Percentiles rank a stretch among this genome's conserved stretches.
Evolutionary conservation across 1,284 basidiomycete genomes (phyloP).

Genomic region (Vanrija sp.): DNA sequence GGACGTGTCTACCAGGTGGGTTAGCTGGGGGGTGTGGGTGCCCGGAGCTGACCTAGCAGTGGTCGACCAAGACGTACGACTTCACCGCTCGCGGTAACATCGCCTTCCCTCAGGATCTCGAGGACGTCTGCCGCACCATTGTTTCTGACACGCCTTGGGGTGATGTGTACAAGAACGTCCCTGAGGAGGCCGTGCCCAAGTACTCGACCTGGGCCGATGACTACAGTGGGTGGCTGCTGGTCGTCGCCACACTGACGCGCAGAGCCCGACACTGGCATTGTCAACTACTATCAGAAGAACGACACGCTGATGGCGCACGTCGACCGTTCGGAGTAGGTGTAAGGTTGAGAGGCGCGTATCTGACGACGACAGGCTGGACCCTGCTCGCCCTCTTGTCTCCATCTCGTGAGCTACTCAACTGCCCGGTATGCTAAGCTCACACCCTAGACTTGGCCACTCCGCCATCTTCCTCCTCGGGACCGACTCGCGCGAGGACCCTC

Average conservation of each 20-base stretch:
- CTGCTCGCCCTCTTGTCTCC: slow-evolving; percentile 72
- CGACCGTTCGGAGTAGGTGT: slow-evolving; percentile 69
- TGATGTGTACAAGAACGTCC: slow-evolving; percentile 54
- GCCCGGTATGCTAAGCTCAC: background rate
- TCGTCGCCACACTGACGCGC: background rate
- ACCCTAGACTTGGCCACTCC: slow-evolving; percentile 71
- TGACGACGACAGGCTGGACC: slow-evolving; percentile 55
- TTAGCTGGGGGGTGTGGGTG: background rate
- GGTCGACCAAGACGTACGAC: slow-evolving; percentile 88
- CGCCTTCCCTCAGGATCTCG: slow-evolving; percentile 58
- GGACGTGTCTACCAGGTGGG: slow-evolving; percentile 71
- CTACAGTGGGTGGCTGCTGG: slow-evolving; percentile 57
- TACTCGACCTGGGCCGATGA: slow-evolving; percentile 68
- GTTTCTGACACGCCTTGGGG: slow-evolving; percentile 66
- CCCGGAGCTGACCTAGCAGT: slow-evolving; percentile 52
- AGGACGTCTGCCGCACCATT: slow-evolving; percentile 59
- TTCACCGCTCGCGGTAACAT: slow-evolving; percentile 60
- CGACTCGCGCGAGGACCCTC: slow-evolving; percentile 66
- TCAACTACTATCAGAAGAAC: slow-evolving; percentile 81
- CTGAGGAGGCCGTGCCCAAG: slow-evolving; percentile 50
- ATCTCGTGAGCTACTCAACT: slow-evolving; percentile 60
- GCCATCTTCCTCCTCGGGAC: slow-evolving; percentile 86
- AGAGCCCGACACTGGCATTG: slow-evolving; percentile 81
- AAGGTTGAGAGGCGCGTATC: background rate
- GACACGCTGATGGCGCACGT: slow-evolving; percentile 92